Evolutionary conservation across 2,329 filamentous ascomycete species (phyloP).

Genomic region (Pseudogymnoascus sp.): DNA sequence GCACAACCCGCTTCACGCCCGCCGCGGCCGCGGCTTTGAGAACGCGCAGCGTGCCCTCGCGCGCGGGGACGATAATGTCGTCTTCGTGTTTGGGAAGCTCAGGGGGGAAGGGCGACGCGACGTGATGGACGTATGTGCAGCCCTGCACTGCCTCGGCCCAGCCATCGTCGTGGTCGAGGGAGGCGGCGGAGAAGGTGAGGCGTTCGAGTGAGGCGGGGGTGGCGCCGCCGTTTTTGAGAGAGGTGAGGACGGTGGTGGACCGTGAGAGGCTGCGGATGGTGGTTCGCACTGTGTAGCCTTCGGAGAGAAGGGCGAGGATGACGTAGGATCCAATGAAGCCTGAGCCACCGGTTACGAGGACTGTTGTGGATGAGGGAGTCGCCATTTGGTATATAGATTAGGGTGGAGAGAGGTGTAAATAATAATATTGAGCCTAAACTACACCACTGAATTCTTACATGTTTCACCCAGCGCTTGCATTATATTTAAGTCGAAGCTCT

Average conservation of each 20-base stretch:
- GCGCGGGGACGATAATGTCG: slow-evolving; percentile 28
- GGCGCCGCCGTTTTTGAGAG: slow-evolving; percentile 20
- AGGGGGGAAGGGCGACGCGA: slow-evolving; percentile 26
- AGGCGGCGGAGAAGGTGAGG: slow-evolving; percentile 24
- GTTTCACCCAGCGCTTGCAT: not conserved
- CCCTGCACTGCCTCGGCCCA: slow-evolving; percentile 25
- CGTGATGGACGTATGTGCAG: slow-evolving; percentile 26
- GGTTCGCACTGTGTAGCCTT: slow-evolving; percentile 23
- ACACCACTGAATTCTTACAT: not conserved
- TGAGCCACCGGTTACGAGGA: slow-evolving; percentile 27
- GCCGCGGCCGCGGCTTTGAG: slow-evolving; percentile 23
- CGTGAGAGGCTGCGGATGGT: slow-evolving; percentile 23
- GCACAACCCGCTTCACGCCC: slow-evolving; percentile 20
- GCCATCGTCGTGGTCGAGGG: slow-evolving; percentile 24
- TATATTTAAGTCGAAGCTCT: not conserved
- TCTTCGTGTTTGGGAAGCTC: slow-evolving; percentile 25
- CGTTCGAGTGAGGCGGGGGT: slow-evolving; percentile 11
- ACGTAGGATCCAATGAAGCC: slow-evolving; percentile 26
- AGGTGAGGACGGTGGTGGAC: slow-evolving; percentile 19
- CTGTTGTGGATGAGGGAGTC: slow-evolving; percentile 11
- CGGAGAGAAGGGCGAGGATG: slow-evolving; percentile 22
- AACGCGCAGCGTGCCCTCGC: slow-evolving; percentile 28
- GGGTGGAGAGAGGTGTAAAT: not conserved
- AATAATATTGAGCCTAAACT: not conserved
- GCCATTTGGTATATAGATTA: not conserved